phyloP scores from a whole-genome alignment of 768 basidiomycete species.

The Mycena vulgaris region DNA sequence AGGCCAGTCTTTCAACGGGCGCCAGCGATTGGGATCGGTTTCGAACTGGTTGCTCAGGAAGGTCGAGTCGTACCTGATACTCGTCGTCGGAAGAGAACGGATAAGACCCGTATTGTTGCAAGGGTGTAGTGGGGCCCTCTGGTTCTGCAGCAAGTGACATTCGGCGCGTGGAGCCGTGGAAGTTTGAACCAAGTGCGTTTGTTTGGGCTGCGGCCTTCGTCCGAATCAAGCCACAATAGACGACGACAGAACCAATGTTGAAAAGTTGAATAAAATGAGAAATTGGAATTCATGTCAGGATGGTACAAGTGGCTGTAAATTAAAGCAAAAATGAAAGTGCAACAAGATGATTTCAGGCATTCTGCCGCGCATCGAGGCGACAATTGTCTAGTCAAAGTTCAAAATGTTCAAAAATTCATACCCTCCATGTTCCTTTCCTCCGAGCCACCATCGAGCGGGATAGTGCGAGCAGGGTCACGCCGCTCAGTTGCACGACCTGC shows the following conservation, averaged over 20 bases:
- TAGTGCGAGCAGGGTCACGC: constrained; percentile 18
- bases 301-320: too few species aligned
- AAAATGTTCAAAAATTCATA: constrained; percentile 18
- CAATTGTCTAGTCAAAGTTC: not conserved
- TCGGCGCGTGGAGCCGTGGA: not conserved
- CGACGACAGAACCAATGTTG: constrained; percentile 1
- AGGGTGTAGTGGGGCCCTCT: not conserved
- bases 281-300: not conserved
- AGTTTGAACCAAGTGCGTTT: not conserved
- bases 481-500: constrained; percentile 30
- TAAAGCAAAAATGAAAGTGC: not conserved
- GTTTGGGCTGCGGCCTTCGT: not conserved
- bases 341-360: not conserved
- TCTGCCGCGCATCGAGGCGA: not conserved
- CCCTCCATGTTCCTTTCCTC: constrained; percentile 31
- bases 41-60: not conserved
- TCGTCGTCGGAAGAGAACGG: constrained; percentile 35
- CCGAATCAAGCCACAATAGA: not conserved
- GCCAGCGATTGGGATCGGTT: constrained; percentile 6
- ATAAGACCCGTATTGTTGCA: constrained; percentile 29
- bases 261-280: not conserved
- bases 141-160: constrained; percentile 20
- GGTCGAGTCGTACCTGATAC: constrained; percentile 32
- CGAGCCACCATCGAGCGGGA: constrained; percentile 24
- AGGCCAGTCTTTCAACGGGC: constrained; percentile 57